These are phyloP conservation scores for Pichia manshurica DNA, from an alignment of 805 yeast genomes.

Conservation along the genomic window DNA sequence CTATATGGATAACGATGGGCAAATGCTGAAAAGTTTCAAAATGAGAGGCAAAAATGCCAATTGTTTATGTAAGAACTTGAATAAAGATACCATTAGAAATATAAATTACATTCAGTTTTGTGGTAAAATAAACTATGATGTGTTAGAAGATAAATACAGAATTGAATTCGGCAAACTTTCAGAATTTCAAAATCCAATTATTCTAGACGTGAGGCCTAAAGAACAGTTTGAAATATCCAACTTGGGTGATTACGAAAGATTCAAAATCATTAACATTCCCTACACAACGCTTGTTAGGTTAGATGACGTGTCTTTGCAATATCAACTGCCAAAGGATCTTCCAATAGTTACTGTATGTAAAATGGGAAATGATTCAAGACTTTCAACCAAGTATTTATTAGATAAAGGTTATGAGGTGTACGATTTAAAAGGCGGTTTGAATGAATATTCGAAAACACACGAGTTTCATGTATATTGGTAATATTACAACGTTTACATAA, in stretches of 20 bases:
- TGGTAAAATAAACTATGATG: constrained; percentile 49
- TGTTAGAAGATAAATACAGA: constrained; percentile 40
- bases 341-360: constrained; percentile 66
- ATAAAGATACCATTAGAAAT: constrained; percentile 38
- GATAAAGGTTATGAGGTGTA: constrained; percentile 48
- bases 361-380: constrained; percentile 85
- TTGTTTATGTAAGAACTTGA: constrained; percentile 72
- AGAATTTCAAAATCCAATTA: constrained; percentile 13
- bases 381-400: constrained; percentile 56
- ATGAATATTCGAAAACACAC: constrained; percentile 13
- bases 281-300: constrained; percentile 41
- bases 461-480: constrained; percentile 22
- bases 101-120: constrained; percentile 72
- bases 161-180: constrained; percentile 37
- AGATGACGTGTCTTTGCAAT: constrained; percentile 15
- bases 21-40: constrained; percentile 64
- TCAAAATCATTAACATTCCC: constrained; percentile 47
- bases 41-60: constrained; percentile 62
- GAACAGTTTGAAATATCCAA: constrained; percentile 69
- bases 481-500: constrained; percentile 26
- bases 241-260: constrained; percentile 42
- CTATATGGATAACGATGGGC: constrained; percentile 41
- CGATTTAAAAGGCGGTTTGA: constrained; percentile 76
- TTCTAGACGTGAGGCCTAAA: constrained; percentile 75
- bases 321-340: constrained; percentile 7